phyloP scores from a whole-genome alignment of 2,329 filamentous ascomycete species.

The Diaporthe citriasiana region DNA sequence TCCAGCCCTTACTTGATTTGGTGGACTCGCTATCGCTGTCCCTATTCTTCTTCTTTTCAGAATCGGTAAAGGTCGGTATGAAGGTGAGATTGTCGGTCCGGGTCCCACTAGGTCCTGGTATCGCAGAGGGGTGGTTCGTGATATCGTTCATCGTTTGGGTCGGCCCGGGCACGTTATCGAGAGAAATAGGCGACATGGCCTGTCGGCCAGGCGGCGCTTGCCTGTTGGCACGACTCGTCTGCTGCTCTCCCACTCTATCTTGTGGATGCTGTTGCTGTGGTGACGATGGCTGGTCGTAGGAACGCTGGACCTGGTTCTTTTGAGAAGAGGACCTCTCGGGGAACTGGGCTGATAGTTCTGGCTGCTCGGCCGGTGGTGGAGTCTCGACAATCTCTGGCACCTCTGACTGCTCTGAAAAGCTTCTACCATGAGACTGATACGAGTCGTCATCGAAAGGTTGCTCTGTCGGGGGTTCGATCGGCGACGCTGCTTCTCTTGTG shows the following conservation, averaged over 20 bases:
- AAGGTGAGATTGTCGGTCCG: conserved; percentile 85
- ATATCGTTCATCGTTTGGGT: conserved; percentile 74
- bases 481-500: conserved; percentile 57
- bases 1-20: conserved; percentile 87
- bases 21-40: conserved; percentile 75
- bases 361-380: conserved; percentile 60
- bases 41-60: conserved; percentile 83
- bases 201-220: conserved; percentile 46
- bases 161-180: conserved; percentile 53
- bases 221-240: conserved; percentile 51
- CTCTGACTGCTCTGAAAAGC: conserved; percentile 51
- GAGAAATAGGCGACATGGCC: conserved; percentile 42
- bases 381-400: conserved; percentile 77
- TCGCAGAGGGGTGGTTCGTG: conserved; percentile 73
- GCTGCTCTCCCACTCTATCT: conserved; percentile 46
- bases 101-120: conserved; percentile 76
- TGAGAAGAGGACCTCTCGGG: conserved; percentile 71
- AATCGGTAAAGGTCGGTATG: conserved; percentile 78
- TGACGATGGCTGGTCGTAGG: conserved; percentile 50
- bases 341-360: conserved; percentile 55
- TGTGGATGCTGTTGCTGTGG: conserved; percentile 43
- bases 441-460: conserved; percentile 16
- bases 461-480: conserved; percentile 38
- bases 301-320: conserved; percentile 56
- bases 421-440: conserved; percentile 50